These are phyloP conservation scores for Pestalotiopsis sp. DNA, from an alignment of 2,329 filamentous ascomycete species.

Conservation along the genomic window DNA sequence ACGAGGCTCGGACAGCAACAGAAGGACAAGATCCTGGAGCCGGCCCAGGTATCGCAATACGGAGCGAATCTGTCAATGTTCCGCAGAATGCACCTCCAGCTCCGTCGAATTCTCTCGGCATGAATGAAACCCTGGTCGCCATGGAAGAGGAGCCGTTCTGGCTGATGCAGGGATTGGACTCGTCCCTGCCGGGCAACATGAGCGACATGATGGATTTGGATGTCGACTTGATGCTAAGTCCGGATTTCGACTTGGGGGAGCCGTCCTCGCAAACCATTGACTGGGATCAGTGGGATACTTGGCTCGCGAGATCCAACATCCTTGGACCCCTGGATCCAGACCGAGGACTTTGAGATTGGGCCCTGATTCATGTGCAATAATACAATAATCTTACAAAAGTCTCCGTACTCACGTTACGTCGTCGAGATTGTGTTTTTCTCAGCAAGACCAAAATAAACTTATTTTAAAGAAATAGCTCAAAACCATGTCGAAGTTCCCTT, in stretches of 20 bases:
- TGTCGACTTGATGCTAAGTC: conserved; percentile 7
- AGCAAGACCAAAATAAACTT: too few relatives aligned
- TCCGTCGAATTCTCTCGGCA: background rate
- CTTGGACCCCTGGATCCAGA: background rate
- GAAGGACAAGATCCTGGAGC: background rate
- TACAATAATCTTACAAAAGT: too few relatives aligned
- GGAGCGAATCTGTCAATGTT: background rate
- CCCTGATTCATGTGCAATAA: too few relatives aligned
- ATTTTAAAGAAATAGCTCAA: too few relatives aligned
- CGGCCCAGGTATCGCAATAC: background rate
- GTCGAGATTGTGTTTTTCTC: too few relatives aligned
- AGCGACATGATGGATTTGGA: conserved; percentile 2
- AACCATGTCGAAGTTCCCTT: too few relatives aligned
- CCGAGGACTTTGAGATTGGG: background rate
- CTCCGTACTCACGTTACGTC: too few relatives aligned
- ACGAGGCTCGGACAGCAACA: background rate
- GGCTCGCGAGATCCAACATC: conserved; percentile 21
- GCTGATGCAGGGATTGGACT: conserved; percentile 16
- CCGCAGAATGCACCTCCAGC: background rate
- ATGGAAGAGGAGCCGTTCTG: conserved; percentile 22
- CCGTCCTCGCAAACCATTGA: conserved; percentile 13
- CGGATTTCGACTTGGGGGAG: conserved; percentile 14
- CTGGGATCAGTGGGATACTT: conserved; percentile 25
- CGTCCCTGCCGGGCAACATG: background rate
- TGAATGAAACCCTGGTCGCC: background rate